Evolutionary conservation across 2,329 filamentous ascomycete species (phyloP).

Genomic region (Fusarium pininemorale): DNA sequence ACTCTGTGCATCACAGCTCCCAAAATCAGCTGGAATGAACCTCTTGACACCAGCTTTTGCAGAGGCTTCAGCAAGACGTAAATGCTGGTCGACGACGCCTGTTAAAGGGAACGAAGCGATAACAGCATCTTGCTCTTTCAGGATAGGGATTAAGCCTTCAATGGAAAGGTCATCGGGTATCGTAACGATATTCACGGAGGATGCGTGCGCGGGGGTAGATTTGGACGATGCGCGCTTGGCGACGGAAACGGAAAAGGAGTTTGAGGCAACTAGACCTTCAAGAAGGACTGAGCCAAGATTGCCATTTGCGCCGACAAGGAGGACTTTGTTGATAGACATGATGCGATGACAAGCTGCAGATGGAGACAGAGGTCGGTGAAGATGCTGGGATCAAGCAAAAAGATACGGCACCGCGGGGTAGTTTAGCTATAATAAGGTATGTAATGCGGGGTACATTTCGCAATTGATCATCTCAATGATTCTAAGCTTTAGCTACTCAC

Average conservation of each 20-base stretch:
- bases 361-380: not conserved
- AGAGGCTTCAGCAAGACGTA: slow-evolving; percentile 65
- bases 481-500: not conserved
- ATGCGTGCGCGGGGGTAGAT: slow-evolving; percentile 41
- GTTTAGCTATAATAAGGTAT: not conserved
- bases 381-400: not conserved
- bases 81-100: slow-evolving; percentile 57
- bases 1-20: slow-evolving; percentile 49
- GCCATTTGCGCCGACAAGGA: slow-evolving; percentile 50
- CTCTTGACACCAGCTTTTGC: slow-evolving; percentile 67
- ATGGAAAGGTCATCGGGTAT: slow-evolving; percentile 44
- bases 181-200: slow-evolving; percentile 33
- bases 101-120: slow-evolving; percentile 51
- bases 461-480: not conserved
- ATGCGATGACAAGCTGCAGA: not conserved
- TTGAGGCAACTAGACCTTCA: slow-evolving; percentile 48
- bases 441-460: slow-evolving; percentile 16
- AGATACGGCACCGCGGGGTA: slow-evolving; percentile 25
- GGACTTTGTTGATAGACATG: slow-evolving; percentile 46
- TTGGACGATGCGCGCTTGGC: slow-evolving; percentile 58
- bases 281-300: slow-evolving; percentile 53
- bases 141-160: slow-evolving; percentile 54
- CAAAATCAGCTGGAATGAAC: slow-evolving; percentile 70
- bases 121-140: slow-evolving; percentile 67
- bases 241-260: slow-evolving; percentile 61